Evolutionary conservation across 2,329 filamentous ascomycete genomes (phyloP).

Genomic region (Verticillium longisporum): DNA sequence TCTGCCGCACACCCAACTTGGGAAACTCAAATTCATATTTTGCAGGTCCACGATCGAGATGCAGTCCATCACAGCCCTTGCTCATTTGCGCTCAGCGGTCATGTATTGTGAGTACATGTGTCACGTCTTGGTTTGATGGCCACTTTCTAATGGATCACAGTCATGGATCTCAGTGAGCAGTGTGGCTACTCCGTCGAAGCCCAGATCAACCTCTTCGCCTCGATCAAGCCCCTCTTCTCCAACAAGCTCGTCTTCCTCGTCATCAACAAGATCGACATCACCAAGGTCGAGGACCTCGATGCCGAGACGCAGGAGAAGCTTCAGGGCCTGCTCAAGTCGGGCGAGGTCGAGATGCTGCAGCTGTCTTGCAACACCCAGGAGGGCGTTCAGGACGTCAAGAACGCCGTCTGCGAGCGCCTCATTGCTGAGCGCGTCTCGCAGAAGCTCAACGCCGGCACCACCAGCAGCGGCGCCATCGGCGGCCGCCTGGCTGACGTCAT

Average conservation of each 20-base stretch:
- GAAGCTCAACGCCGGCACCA: slow-evolving; percentile 90
- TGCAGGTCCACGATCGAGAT: slow-evolving; percentile 94
- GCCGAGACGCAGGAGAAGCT: slow-evolving; percentile 70
- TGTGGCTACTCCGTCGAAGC: slow-evolving; percentile 90
- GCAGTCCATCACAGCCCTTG: slow-evolving; percentile 97
- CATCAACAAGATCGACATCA: slow-evolving; percentile 97
- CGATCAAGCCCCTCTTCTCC: slow-evolving; percentile 91
- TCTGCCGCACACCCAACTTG: neutral
- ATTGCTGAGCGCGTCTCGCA: slow-evolving; percentile 90
- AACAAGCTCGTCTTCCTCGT: slow-evolving; percentile 97
- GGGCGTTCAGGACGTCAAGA: slow-evolving; percentile 91
- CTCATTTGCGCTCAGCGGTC: slow-evolving; percentile 89
- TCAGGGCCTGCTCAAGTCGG: slow-evolving; percentile 72
- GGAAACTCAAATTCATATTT: neutral
- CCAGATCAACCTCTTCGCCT: slow-evolving; percentile 92
- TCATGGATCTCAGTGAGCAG: slow-evolving; percentile 91
- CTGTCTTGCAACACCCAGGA: slow-evolving; percentile 93
- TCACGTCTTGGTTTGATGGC: neutral
- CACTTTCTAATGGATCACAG: neutral
- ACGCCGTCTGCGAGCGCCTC: slow-evolving; percentile 85
- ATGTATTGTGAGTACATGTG: slow-evolving; percentile 49
- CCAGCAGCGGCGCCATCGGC: slow-evolving; percentile 66
- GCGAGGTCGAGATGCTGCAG: slow-evolving; percentile 88
- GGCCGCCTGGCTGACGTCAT: slow-evolving; percentile 85
- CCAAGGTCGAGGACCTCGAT: slow-evolving; percentile 80